Conservation (phyloP, 2,329 filamentous ascomycete species). For the Sphaerulina populicola region DNA sequence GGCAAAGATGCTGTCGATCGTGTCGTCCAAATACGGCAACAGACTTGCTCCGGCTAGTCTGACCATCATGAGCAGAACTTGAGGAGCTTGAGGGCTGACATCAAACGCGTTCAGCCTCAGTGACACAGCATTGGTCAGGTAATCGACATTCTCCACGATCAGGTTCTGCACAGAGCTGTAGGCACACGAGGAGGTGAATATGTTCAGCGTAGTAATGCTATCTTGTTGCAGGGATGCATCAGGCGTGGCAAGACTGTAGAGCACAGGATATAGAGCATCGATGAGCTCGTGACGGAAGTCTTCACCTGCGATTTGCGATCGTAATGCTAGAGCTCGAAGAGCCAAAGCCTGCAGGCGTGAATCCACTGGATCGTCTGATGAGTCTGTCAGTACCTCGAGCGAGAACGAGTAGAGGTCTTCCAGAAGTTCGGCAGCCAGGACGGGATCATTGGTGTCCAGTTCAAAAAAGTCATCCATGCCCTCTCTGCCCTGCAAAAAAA, state of each 20-base stretch:
- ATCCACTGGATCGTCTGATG: constrained; percentile 42
- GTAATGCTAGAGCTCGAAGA: constrained; percentile 69
- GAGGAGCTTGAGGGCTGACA: constrained; percentile 80
- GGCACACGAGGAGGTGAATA: constrained; percentile 64
- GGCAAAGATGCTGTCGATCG: constrained; percentile 82
- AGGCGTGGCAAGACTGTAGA: constrained; percentile 73
- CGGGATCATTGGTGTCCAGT: constrained; percentile 5
- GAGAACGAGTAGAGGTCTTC: constrained; percentile 65
- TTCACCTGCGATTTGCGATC: constrained; percentile 57
- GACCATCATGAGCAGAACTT: constrained; percentile 92
- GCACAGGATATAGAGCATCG: constrained; percentile 82
- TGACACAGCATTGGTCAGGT: constrained; percentile 87
- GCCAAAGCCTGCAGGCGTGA: constrained; percentile 72
- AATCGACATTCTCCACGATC: constrained; percentile 86
- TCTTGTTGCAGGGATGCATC: constrained; percentile 63
- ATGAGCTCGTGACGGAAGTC: constrained; percentile 79
- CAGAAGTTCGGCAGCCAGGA: constrained; percentile 26
- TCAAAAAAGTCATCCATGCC: constrained; percentile 58
- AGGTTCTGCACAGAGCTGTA: constrained; percentile 68
- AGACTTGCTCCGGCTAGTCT: constrained; percentile 71
- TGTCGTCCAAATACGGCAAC: constrained; percentile 83
- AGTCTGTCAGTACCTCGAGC: constrained; percentile 49
- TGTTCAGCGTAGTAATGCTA: constrained; percentile 74
- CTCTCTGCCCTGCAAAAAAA: constrained; percentile 44
- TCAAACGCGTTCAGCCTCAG: constrained; percentile 86